Base-by-base conservation (phyloP, 2,329 filamentous ascomycete species). In the Calonectria fujianensis region DNA sequence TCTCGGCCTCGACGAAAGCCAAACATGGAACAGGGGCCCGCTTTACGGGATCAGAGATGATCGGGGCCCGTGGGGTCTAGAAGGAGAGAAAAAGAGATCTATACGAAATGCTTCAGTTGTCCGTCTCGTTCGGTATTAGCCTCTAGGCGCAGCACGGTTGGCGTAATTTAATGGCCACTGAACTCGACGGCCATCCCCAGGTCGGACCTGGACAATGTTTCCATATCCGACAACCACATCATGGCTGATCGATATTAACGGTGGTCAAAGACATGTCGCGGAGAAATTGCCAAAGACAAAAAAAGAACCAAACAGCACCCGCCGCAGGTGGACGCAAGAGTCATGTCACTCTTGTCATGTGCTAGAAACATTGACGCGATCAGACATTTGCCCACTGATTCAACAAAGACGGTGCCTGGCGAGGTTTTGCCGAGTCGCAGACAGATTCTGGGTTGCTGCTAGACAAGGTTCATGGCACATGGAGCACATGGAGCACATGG, bases 11-110 rank as follows among this genome's bases (percentile, higher is more conserved):
- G 35, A 16, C 51, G 45, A 37, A 63, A 67, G 5, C 13, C 20
- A 64, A 39, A 41, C 57, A 65, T 37, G 59, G 66, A 35, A 13
- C 50, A 65, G 45, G 50, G 50, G 50, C 52, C 66, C 41, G 71
- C 71, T 59, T 70, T 69, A 69, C 66, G 66, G 66, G 71, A 73
- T 70, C 71, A 61, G 29, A 63, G 71, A 69, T 51, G 57, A 73
- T 70, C 71, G 66, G 66, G 66, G 45, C 57, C 45, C 64, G 65
- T 73, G 57, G 66, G 66, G 66, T 73, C 32, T 39, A 48, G 45
- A 48, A 48, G n/a, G 37, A 32, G 54, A 45, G 39, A 45, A 39
- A 63, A 13, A 63, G 29, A 31, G 71, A 65, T 39, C 65, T 59
- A 73, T 69, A 50, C 54, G 48, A 54, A 61, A 69, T 57, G 29